A percentile compares a stretch with the other conserved stretches of the same genome.
phyloP scores from a whole-genome alignment of 257 asterid genomes.

The Lycium barbarum region DNA sequence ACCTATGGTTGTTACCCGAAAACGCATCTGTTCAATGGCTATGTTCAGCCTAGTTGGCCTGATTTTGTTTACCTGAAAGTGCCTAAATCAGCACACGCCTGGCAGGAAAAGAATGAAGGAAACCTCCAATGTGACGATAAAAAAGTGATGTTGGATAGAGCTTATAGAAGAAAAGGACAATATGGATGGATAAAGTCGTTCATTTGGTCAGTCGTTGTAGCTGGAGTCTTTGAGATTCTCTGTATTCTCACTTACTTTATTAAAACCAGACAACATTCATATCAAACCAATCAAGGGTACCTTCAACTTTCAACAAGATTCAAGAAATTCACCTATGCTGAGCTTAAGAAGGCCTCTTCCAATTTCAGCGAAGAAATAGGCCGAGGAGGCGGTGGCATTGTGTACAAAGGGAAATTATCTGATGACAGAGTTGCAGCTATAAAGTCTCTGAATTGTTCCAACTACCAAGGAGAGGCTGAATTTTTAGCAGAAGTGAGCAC shows the following conservation, averaged over 20 bases:
- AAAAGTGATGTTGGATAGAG: slow-evolving; percentile 10
- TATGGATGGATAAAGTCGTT: slow-evolving; percentile 31
- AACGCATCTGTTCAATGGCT: slow-evolving; percentile 41
- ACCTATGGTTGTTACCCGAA: slow-evolving; percentile 44
- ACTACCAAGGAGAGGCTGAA: slow-evolving; percentile 44
- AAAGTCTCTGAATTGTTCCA: slow-evolving; percentile 38
- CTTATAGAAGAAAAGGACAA: slow-evolving; percentile 25
- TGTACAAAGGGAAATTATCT: slow-evolving; percentile 44
- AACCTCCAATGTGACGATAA: not conserved
- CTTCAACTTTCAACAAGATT: slow-evolving; percentile 42
- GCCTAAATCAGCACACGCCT: not conserved
- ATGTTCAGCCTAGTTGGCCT: slow-evolving; percentile 15
- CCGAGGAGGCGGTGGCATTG: slow-evolving; percentile 48
- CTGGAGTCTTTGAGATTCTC: slow-evolving; percentile 39
- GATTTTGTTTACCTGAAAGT: slow-evolving; percentile 37
- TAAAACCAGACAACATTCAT: slow-evolving; percentile 26
- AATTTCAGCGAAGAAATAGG: slow-evolving; percentile 52
- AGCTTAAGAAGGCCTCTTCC: slow-evolving; percentile 46
- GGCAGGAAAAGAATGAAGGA: not conserved
- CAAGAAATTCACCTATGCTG: slow-evolving; percentile 45
- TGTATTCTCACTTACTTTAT: slow-evolving; percentile 37
- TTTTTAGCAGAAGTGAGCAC: slow-evolving; percentile 42
- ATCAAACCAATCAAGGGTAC: slow-evolving; percentile 29
- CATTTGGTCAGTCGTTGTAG: slow-evolving; percentile 30
- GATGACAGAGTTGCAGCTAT: slow-evolving; percentile 48